Evolutionary conservation across 2,329 filamentous ascomycete genomes (phyloP).

Genomic region (Aspergillus neotritici): DNA sequence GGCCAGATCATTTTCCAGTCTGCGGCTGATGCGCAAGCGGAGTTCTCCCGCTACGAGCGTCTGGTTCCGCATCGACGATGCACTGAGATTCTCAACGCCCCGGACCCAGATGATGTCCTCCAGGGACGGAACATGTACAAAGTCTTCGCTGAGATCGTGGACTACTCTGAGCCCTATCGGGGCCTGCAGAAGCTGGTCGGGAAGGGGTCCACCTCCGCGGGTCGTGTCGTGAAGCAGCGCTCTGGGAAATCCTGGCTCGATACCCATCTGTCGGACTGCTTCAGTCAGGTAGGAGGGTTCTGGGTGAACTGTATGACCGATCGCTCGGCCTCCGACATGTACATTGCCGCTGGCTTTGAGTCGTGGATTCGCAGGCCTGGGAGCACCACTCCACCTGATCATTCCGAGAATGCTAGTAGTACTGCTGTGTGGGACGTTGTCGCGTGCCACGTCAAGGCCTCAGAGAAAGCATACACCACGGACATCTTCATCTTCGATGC

Average conservation of each 20-base stretch:
- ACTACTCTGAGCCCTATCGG: slow-evolving; percentile 13
- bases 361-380: slow-evolving; percentile 14
- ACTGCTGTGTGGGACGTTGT: slow-evolving; percentile 22
- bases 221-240: slow-evolving; percentile 12
- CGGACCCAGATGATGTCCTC: slow-evolving; percentile 13
- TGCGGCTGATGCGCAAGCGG: slow-evolving; percentile 13
- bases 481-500: slow-evolving; percentile 31
- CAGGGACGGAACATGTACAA: slow-evolving; percentile 17
- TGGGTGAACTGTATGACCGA: slow-evolving; percentile 32
- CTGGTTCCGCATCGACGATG: slow-evolving; percentile 30
- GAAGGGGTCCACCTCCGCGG: slow-evolving; percentile 16
- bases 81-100: slow-evolving; percentile 5
- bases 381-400: slow-evolving; percentile 1
- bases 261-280: slow-evolving; percentile 18
- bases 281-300: slow-evolving; percentile 31
- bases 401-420: slow-evolving; percentile 18
- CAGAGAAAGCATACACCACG: slow-evolving; percentile 13
- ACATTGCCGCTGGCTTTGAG: slow-evolving; percentile 24
- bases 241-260: slow-evolving; percentile 20
- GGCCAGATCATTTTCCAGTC: slow-evolving; percentile 22
- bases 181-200: slow-evolving; percentile 17
- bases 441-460: slow-evolving; percentile 13
- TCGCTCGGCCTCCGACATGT: slow-evolving; percentile 18
- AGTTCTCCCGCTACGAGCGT: slow-evolving; percentile 29
- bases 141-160: slow-evolving; percentile 14